A percentile compares a stretch with the other conserved stretches of the same genome.
phyloP scores from a whole-genome alignment of 805 yeast genomes.

The Saturnispora galanensis region DNA sequence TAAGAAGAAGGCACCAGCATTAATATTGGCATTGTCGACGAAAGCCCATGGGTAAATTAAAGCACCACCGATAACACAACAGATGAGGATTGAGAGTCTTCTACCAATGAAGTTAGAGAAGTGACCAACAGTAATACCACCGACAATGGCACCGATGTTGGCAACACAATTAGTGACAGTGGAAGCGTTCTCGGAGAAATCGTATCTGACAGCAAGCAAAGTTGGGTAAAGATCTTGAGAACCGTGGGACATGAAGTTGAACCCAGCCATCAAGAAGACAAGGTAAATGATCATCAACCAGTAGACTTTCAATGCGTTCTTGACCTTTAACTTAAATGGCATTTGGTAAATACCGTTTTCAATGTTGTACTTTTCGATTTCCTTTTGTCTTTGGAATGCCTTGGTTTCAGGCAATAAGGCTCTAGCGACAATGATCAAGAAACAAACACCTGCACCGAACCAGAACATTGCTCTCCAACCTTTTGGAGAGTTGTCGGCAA shows the following conservation, averaged over 20 bases:
- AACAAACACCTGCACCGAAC: conserved; percentile 56
- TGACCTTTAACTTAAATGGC: conserved; percentile 27
- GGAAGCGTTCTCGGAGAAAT: conserved; percentile 32
- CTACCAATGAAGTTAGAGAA: conserved; percentile 46
- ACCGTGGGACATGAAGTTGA: conserved; percentile 54
- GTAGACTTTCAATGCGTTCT: conserved; percentile 33
- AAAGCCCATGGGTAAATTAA: conserved; percentile 57
- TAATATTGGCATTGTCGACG: conserved; percentile 35
- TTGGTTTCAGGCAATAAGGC: conserved; percentile 41
- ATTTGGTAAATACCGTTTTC: conserved; percentile 25
- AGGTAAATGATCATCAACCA: conserved; percentile 52
- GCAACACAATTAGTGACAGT: conserved; percentile 51
- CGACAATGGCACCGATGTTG: conserved; percentile 47
- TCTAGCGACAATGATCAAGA: conserved; percentile 34
- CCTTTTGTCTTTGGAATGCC: conserved; percentile 36
- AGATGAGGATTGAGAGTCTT: conserved; percentile 40
- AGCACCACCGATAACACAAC: conserved; percentile 49
- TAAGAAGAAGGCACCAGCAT: conserved; percentile 51
- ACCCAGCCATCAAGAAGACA: conserved; percentile 52
- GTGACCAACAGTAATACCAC: conserved; percentile 49
- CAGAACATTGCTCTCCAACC: conserved; percentile 60
- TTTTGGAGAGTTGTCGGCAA: conserved; percentile 41
- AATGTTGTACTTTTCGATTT: conserved; percentile 25
- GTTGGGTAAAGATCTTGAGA: conserved; percentile 58
- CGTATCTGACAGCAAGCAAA: conserved; percentile 37